Evolutionary conservation across 2,329 filamentous ascomycete genomes (phyloP).

Genomic region (Venturia nashicola): DNA sequence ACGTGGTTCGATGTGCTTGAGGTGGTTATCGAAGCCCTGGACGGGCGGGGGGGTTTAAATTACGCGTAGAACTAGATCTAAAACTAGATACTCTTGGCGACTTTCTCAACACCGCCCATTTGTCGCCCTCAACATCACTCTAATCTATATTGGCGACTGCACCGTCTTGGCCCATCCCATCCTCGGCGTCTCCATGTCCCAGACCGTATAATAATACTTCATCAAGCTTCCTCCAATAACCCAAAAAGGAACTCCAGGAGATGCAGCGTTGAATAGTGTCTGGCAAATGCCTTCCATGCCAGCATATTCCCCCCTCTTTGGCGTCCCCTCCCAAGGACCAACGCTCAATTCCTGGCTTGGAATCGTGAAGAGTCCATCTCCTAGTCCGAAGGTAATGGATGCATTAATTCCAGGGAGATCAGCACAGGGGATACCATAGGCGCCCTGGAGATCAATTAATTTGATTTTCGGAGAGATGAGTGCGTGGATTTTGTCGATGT

Average conservation of each 20-base stretch:
- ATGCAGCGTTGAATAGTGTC: not conserved
- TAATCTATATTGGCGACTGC: not conserved
- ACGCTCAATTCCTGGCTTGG: conserved; percentile 5
- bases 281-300: conserved; percentile 2
- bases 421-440: conserved; percentile 2
- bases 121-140: not conserved
- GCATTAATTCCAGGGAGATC: not conserved
- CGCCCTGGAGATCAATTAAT: conserved; percentile 2
- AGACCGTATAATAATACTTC: conserved; percentile 8
- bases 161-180: conserved; percentile 1
- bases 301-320: not conserved
- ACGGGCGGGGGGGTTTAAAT: too few species aligned
- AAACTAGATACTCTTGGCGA: too few species aligned
- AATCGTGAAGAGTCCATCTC: not conserved
- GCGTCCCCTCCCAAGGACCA: not conserved
- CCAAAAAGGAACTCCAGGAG: not conserved
- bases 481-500: not conserved
- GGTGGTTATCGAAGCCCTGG: too few species aligned
- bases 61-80: too few species aligned
- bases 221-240: conserved; percentile 8
- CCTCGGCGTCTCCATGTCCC: conserved; percentile 5
- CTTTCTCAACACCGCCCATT: too few species aligned
- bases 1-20: too few species aligned
- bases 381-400: not conserved
- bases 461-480: conserved; percentile 6